Base-by-base conservation (phyloP, 805 yeast species). In the Starmera caribaea region DNA sequence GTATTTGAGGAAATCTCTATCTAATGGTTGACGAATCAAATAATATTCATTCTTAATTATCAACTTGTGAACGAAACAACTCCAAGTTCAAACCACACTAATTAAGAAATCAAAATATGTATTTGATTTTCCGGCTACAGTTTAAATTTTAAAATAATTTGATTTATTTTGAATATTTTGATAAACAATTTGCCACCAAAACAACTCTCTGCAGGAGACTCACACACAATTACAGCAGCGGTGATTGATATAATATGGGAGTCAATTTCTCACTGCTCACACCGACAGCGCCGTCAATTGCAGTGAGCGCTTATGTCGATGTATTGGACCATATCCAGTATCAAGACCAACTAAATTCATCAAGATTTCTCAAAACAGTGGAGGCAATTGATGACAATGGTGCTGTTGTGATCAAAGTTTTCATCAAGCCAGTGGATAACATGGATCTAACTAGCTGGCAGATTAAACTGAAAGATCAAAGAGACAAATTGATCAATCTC, bases 201-300 rank as follows among this genome's bases (percentile, higher is more conserved):
- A 34, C 15, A 34, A 10, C 16, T 34, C 14, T 21, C 9, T 7
- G n/a, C n/a, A n/a, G n/a, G n/a, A n/a, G 16, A 3, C 6, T 16
- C 6, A 12, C 16, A 16, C n/a, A 13, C 16, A 27, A 28, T 26
- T 8, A 17, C 28, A 35, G 14, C 24, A 21, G 27, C 32, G n/a
- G n/a, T n/a, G n/a, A n/a, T n/a, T n/a, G n/a, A n/a, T n/a, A n/a
- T 30, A 15, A 5, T 32, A 88, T 89, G 97, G 97, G 96, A 13
- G 86, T 85, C 12, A 84, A 83, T 55, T 64, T 90, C 44, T 89
- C 97, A 2, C 66, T 85, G 29, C 63, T 87, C 56, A 85, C 96
- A 9, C 96, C 96, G 11, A 79, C 95, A 3, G 87, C 95, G 1
- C 88, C 95, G 3, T 85, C 96, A 1, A 85, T 90, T 51, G 96